Conservation (phyloP, 75 land plant genomes). For the Adiantum capillusveneris region DNA sequence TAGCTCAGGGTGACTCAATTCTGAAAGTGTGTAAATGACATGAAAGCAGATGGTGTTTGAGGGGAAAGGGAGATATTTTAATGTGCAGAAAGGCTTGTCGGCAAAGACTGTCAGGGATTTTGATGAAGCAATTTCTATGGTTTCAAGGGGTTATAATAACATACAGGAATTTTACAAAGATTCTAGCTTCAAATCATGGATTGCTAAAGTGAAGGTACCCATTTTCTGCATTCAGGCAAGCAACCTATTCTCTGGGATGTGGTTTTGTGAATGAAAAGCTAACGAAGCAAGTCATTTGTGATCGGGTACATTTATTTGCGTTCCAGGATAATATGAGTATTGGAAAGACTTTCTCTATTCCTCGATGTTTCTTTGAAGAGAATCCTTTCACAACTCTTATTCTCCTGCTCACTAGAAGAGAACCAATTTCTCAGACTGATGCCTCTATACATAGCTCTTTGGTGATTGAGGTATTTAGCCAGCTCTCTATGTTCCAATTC, state of each 20-base stretch:
- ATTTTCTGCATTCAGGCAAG: slow-evolving; percentile 80
- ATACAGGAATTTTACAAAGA: slow-evolving; percentile 65
- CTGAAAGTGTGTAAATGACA: no score
- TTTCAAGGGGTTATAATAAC: slow-evolving; percentile 60
- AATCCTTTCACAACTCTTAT: slow-evolving; percentile 81
- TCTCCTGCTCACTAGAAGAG: no score
- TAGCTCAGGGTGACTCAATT: no score
- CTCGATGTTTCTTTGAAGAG: slow-evolving; percentile 58
- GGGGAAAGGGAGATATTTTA: slow-evolving; percentile 65
- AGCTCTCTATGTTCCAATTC: no score
- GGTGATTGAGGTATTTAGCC: slow-evolving; percentile 64
- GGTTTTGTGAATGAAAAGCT: no score
- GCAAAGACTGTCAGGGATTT: slow-evolving; percentile 82
- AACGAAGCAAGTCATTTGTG: no score
- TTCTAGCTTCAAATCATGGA: slow-evolving; percentile 41
- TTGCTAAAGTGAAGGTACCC: slow-evolving; percentile 63
- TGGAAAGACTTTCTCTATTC: slow-evolving; percentile 55
- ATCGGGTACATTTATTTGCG: not conserved
- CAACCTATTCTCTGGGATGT: not conserved
- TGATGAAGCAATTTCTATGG: slow-evolving; percentile 71
- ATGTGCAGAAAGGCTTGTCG: slow-evolving; percentile 56
- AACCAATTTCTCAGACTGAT: no score
- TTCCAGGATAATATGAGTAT: slow-evolving; percentile 62
- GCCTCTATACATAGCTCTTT: slow-evolving; percentile 28
- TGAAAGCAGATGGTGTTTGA: slow-evolving; percentile 87